Conservation (phyloP, 2,329 filamentous ascomycete species). For the Onygenales sp. region DNA sequence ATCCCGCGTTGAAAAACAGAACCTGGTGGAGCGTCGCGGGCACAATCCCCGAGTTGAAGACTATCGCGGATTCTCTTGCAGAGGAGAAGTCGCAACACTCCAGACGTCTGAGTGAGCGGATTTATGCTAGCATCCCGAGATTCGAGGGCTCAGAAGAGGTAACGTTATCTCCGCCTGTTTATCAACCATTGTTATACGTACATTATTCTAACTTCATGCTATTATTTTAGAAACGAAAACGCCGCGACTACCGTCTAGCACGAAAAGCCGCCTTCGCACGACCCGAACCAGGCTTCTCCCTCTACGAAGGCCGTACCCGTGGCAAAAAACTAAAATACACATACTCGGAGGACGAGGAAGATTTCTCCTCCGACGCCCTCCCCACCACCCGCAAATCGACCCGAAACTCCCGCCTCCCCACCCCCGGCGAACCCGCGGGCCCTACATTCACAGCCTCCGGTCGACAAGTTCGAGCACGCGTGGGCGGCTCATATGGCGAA, state of each 20-base stretch:
- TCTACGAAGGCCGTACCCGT: slow-evolving; percentile 92
- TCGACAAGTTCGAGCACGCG: slow-evolving; percentile 57
- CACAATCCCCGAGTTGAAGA: slow-evolving; percentile 73
- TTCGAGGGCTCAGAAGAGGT: slow-evolving; percentile 93
- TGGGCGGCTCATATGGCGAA: slow-evolving; percentile 48
- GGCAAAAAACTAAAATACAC: slow-evolving; percentile 97
- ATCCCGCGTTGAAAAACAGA: slow-evolving; percentile 60
- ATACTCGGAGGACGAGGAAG: slow-evolving; percentile 80
- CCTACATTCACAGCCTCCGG: slow-evolving; percentile 73
- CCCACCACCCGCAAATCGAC: slow-evolving; percentile 56
- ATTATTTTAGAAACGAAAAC: slow-evolving; percentile 66
- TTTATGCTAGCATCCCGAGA: slow-evolving; percentile 68
- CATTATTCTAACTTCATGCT: neutral
- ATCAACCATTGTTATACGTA: neutral
- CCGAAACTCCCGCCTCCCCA: slow-evolving; percentile 57
- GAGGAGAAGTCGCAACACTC: slow-evolving; percentile 75
- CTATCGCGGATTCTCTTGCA: slow-evolving; percentile 65
- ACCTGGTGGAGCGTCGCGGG: slow-evolving; percentile 94
- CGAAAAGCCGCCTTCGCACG: slow-evolving; percentile 81
- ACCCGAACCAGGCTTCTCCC: slow-evolving; percentile 78
- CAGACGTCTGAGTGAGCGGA: slow-evolving; percentile 65
- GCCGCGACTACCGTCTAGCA: slow-evolving; percentile 79
- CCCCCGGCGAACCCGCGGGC: slow-evolving; percentile 58
- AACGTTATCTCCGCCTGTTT: slow-evolving; percentile 13
- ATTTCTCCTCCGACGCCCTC: slow-evolving; percentile 48